A percentile compares a stretch with the other conserved stretches of the same genome.
Conservation (phyloP, 257 asterid species). For the Solanum chaucha region DNA sequence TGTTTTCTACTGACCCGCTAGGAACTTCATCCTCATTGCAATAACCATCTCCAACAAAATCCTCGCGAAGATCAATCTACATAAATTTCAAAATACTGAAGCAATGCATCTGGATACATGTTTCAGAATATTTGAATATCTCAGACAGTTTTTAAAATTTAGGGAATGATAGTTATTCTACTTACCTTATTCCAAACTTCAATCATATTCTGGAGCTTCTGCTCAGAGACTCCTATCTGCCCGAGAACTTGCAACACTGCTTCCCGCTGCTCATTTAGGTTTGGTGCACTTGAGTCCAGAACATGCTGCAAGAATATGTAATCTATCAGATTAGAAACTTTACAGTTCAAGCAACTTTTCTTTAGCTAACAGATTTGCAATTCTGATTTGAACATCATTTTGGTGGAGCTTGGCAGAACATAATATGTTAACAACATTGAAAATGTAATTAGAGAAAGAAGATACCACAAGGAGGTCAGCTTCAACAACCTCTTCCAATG, state of each 20-base stretch:
- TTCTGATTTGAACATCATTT: background rate
- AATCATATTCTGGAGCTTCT: slow-evolving; percentile 83
- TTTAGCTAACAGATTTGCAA: background rate
- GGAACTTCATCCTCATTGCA: slow-evolving; percentile 24
- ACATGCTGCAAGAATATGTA: slow-evolving; percentile 58
- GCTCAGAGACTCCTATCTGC: slow-evolving; percentile 64
- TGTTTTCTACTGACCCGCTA: slow-evolving; percentile 27
- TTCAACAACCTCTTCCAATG: slow-evolving; percentile 93
- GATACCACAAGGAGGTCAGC: slow-evolving; percentile 98
- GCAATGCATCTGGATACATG: background rate
- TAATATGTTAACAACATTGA: background rate
- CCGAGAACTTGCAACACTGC: slow-evolving; percentile 78
- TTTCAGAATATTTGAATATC: background rate
- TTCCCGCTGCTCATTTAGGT: slow-evolving; percentile 62
- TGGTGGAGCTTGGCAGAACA: background rate
- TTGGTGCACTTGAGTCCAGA: slow-evolving; percentile 81
- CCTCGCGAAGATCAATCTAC: slow-evolving; percentile 66
- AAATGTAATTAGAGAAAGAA: background rate
- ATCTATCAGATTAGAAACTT: background rate
- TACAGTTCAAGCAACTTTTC: background rate
- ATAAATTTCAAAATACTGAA: background rate
- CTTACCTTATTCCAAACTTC: slow-evolving; percentile 94
- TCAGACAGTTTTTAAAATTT: background rate
- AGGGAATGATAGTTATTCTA: background rate
- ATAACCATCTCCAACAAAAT: slow-evolving; percentile 17